These are phyloP conservation scores for Chytriomyces hyalinus DNA, from an alignment of 192 early-diverging fungal genomes.

Conservation along the genomic window DNA sequence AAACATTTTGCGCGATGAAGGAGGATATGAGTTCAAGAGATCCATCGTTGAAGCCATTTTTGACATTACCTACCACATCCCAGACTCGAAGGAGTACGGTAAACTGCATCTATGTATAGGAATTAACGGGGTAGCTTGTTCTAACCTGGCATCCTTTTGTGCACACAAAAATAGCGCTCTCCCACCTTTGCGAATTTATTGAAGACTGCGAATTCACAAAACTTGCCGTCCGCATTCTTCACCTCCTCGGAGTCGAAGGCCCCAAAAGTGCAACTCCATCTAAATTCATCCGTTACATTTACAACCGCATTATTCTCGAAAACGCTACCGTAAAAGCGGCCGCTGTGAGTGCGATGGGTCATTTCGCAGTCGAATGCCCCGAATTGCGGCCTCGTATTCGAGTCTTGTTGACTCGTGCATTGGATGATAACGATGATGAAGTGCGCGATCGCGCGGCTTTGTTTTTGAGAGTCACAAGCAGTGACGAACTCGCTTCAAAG, in stretches of 20 bases:
- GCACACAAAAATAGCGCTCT: conserved; percentile 69
- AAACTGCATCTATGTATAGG: background rate
- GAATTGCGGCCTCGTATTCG: conserved; percentile 69
- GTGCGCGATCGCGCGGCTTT: conserved; percentile 94
- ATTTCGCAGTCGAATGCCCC: conserved; percentile 83
- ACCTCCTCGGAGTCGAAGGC: conserved; percentile 92
- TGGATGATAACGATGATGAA: conserved; percentile 98
- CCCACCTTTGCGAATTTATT: conserved; percentile 98
- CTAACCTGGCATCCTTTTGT: background rate
- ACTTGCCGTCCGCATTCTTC: conserved; percentile 93
- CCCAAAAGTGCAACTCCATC: conserved; percentile 91
- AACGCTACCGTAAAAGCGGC: conserved; percentile 95
- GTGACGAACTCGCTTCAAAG: conserved; percentile 62
- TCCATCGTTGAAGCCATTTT: conserved; percentile 97
- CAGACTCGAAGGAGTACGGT: conserved; percentile 91
- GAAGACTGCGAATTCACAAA: conserved; percentile 99
- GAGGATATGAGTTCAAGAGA: conserved; percentile 96
- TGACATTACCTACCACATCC: conserved; percentile 91
- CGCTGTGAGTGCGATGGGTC: conserved; percentile 90
- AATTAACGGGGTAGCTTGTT: background rate
- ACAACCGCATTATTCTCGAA: conserved; percentile 98
- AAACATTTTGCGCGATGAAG: conserved; percentile 93
- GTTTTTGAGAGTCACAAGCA: conserved; percentile 80
- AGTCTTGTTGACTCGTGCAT: conserved; percentile 86
- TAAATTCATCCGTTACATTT: conserved; percentile 97